phyloP scores from a whole-genome alignment of 192 early-diverging fungal genomes.

The Backusella mclennaniae region DNA sequence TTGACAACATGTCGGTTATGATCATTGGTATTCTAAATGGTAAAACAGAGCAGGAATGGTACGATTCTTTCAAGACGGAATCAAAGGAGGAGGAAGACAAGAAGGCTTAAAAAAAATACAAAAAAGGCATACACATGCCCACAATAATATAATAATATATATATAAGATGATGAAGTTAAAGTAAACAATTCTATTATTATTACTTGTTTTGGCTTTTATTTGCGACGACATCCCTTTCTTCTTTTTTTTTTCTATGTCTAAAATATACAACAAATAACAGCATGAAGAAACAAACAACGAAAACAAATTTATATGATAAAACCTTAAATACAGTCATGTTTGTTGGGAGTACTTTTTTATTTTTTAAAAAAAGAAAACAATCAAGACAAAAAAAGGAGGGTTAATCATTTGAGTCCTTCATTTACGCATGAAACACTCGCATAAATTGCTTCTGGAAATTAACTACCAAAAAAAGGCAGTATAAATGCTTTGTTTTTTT shows the following conservation, averaged over 20 bases:
- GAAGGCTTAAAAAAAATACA: not conserved
- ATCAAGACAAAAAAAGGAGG: not conserved
- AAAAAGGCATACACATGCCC: not conserved
- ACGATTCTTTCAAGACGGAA: slow-evolving; percentile 23
- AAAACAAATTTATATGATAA: not conserved
- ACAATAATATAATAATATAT: slow-evolving; percentile 2
- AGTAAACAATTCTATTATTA: not conserved
- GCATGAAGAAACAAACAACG: not conserved
- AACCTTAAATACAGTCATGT: not conserved
- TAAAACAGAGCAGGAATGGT: slow-evolving; percentile 77
- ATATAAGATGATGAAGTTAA: not conserved
- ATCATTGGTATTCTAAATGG: slow-evolving; percentile 87
- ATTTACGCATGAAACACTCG: no score
- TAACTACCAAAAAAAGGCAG: not conserved
- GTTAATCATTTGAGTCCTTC: not conserved
- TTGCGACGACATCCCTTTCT: no score
- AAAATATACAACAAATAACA: not conserved
- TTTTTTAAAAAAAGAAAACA: not conserved
- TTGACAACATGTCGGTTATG: slow-evolving; percentile 99
- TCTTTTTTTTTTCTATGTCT: not conserved
- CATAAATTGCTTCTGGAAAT: not conserved
- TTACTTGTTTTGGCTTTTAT: not conserved
- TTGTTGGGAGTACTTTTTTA: not conserved
- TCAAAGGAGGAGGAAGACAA: not conserved
- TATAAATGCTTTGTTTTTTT: no score